Evolutionary conservation across 805 yeast species (phyloP).

Genomic region (Starmera caribaea): DNA sequence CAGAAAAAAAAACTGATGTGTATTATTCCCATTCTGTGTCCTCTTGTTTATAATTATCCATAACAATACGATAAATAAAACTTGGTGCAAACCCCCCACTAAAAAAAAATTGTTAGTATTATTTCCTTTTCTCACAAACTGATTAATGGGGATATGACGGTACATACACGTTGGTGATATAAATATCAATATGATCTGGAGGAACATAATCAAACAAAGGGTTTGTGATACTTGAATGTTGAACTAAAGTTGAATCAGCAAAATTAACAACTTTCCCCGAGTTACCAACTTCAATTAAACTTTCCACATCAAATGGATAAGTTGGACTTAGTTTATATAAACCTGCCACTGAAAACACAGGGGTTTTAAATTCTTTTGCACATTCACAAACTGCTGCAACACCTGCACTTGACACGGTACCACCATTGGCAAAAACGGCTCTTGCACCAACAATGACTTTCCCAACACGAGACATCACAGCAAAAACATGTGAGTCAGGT

Average conservation of each 20-base stretch:
- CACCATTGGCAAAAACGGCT: slow-evolving; percentile 94
- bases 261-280: slow-evolving; percentile 82
- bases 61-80: slow-evolving; percentile 87
- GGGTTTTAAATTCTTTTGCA: slow-evolving; percentile 92
- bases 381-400: slow-evolving; percentile 90
- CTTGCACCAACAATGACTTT: slow-evolving; percentile 90
- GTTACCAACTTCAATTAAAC: slow-evolving; percentile 86
- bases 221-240: slow-evolving; percentile 72
- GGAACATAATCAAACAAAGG: slow-evolving; percentile 86
- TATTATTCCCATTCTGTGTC: slow-evolving; percentile 53
- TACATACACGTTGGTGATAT: slow-evolving; percentile 71
- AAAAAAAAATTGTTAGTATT: slow-evolving; percentile 10
- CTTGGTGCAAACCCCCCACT: slow-evolving; percentile 92
- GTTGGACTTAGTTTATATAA: slow-evolving; percentile 86
- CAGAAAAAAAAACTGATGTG: no score
- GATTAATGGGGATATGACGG: neutral
- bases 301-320: slow-evolving; percentile 75
- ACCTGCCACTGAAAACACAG: slow-evolving; percentile 93
- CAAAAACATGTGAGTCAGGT: slow-evolving; percentile 88
- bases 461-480: slow-evolving; percentile 95
- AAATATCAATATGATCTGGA: slow-evolving; percentile 90
- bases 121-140: neutral
- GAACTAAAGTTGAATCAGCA: slow-evolving; percentile 58
- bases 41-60: slow-evolving; percentile 85
- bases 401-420: slow-evolving; percentile 83